Conservation (phyloP, 23 red algal species). For the Agarophyton chilense region DNA sequence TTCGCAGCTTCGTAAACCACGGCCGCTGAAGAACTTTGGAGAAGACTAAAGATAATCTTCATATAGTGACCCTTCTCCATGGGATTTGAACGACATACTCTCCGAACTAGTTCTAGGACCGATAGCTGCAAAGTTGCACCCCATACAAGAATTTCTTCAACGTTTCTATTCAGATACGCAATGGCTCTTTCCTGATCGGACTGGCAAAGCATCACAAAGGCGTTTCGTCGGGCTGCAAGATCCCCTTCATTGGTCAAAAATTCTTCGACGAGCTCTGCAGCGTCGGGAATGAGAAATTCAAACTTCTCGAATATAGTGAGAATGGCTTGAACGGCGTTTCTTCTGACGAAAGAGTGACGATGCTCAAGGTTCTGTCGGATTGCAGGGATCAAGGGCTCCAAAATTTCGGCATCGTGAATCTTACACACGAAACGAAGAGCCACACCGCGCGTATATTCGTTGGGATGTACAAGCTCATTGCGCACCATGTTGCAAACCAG, state of each 20-base stretch:
- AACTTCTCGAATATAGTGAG: constrained; percentile 86
- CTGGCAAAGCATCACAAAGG: constrained; percentile 89
- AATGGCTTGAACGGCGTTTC: constrained; percentile 94
- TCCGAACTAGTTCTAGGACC: constrained; percentile 85
- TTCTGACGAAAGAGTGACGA: constrained; percentile 93
- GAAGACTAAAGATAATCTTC: constrained; percentile 93
- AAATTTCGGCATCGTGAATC: constrained; percentile 93
- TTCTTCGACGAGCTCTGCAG: constrained; percentile 80
- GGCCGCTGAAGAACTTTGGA: constrained; percentile 82
- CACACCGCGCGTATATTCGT: constrained; percentile 95
- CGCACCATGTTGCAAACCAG: constrained; percentile 98
- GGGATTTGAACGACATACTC: constrained; percentile 77
- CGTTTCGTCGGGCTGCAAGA: constrained; percentile 84
- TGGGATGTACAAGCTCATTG: constrained; percentile 96
- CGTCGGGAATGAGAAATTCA: constrained; percentile 94
- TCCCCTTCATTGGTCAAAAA: constrained; percentile 89
- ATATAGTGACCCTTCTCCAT: constrained; percentile 93
- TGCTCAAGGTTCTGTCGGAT: constrained; percentile 98
- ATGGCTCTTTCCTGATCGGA: constrained; percentile 90
- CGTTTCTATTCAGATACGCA: constrained; percentile 78
- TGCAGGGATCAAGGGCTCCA: constrained; percentile 93
- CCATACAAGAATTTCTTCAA: constrained; percentile 78
- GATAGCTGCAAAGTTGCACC: constrained; percentile 91
- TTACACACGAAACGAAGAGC: constrained; percentile 96
- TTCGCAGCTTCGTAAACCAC: constrained; percentile 95